These are phyloP conservation scores for Diaporthe helianthi DNA, from an alignment of 2,329 filamentous ascomycete species.

Conservation along the genomic window DNA sequence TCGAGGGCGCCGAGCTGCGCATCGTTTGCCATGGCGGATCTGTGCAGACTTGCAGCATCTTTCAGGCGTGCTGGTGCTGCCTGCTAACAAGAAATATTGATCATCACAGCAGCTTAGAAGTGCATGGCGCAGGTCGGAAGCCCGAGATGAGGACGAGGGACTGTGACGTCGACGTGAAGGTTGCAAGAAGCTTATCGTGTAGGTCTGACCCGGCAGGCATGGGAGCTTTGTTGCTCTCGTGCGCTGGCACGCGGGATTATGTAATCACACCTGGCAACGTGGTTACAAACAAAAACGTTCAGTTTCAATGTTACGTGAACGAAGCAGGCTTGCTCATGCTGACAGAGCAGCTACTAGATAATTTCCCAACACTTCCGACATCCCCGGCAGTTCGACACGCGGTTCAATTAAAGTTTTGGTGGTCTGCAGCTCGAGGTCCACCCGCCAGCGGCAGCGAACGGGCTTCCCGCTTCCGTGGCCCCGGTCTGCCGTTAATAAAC, in stretches of 20 bases:
- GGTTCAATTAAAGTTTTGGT: slow-evolving; percentile 32
- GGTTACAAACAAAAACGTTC: background rate
- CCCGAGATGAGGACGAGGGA: background rate
- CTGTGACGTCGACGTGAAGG: slow-evolving; percentile 1
- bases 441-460: background rate
- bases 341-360: background rate
- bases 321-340: no score
- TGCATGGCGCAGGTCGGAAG: background rate
- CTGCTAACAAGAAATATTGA: background rate
- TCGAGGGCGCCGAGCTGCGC: slow-evolving; percentile 28
- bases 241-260: background rate
- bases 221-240: background rate
- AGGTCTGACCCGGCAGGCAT: slow-evolving; percentile 10
- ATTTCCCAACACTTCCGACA: background rate
- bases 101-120: background rate
- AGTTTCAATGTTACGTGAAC: background rate
- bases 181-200: slow-evolving; percentile 14
- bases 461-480: slow-evolving; percentile 2
- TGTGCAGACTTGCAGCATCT: slow-evolving; percentile 27
- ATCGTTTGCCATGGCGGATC: slow-evolving; percentile 32
- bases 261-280: background rate
- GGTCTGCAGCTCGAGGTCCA: slow-evolving; percentile 15
- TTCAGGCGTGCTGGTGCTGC: background rate
- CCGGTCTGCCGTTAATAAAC: background rate
- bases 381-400: slow-evolving; percentile 7